Evolutionary conservation across 2,329 filamentous ascomycete species (phyloP), one percentile per base, ranked within the genome.

Genomic region (Hypoxylon sp.): DNA sequence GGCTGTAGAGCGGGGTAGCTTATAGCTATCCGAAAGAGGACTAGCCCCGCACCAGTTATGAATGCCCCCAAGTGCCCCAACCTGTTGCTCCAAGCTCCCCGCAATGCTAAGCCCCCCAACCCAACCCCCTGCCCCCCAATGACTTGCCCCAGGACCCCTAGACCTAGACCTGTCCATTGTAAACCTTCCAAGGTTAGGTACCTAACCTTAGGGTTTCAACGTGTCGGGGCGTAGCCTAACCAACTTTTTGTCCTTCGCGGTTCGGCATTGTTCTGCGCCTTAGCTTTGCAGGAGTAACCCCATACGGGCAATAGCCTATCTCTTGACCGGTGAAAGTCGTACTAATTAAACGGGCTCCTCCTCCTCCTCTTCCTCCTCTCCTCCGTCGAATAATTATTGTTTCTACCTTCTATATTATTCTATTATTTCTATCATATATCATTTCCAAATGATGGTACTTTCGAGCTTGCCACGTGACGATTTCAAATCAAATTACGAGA

Each of bases 1-100:
- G 68, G 68, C 68, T 70, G 68, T 68, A 26, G 6, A 58, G 68
- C 62, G 65, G 65, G 68, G 68, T 70, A 68, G 61, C 65, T 68
- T 11, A 19, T 19, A 70, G 64, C 67, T 70, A 59, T 55, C 68
- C 53, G 3, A 56, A 59, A 61, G 9, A 1, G 39, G 48, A 19
- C n/a, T 70, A 68, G 68, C 22, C 24, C 24, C 17, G n/a, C 19
- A 13, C 31, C 37, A 55, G 54, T 57, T 26, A 24, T 48, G 39
- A 3, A 22, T 22, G 1, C 19, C 19, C 19, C 19, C 5, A 26
- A 22, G 33, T 55, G 24, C 37, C 14, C 51, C 48, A 31, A 58
- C n/a, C n/a, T n/a, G 14, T 19, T 19, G 11, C 50, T 50, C 35
- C 17, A 55, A 35, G 26, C 55, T 63, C 57, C 24, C 46, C 57